phyloP scores from a whole-genome alignment of 2,329 filamentous ascomycete genomes.

The Ophiostoma pallidulum region DNA sequence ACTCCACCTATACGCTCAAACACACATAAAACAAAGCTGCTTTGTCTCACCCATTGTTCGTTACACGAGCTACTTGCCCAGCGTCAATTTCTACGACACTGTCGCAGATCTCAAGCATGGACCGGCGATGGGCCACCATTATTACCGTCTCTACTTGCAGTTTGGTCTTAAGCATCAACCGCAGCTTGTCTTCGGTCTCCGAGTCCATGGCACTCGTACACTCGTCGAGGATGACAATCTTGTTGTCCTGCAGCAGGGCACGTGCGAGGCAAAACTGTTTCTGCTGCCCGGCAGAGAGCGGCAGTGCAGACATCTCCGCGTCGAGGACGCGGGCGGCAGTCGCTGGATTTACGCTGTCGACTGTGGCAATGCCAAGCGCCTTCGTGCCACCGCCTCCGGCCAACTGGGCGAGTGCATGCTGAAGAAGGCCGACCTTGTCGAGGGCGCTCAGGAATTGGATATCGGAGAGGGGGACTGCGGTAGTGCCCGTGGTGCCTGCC shows the following conservation, averaged over 20 bases:
- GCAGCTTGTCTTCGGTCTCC: background rate
- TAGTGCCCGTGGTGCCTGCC: background rate
- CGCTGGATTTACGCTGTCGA: too few relatives aligned
- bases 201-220: constrained; percentile 4
- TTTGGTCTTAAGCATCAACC: background rate
- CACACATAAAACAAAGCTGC: too few relatives aligned
- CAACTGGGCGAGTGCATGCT: background rate
- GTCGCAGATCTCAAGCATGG: constrained; percentile 1
- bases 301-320: background rate
- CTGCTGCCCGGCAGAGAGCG: background rate
- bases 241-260: constrained; percentile 1
- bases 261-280: background rate
- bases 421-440: background rate
- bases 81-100: constrained; percentile 1
- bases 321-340: background rate
- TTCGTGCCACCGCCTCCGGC: background rate
- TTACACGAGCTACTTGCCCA: too few relatives aligned
- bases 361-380: too few relatives aligned
- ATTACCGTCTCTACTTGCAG: background rate
- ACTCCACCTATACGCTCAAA: too few relatives aligned
- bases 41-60: too few relatives aligned
- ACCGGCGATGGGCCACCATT: background rate
- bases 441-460: background rate
- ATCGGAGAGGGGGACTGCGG: background rate
- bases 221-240: background rate